These are phyloP conservation scores for Scheffersomyces stambukii DNA, from an alignment of 1,139 yeast species.

Conservation along the genomic window DNA sequence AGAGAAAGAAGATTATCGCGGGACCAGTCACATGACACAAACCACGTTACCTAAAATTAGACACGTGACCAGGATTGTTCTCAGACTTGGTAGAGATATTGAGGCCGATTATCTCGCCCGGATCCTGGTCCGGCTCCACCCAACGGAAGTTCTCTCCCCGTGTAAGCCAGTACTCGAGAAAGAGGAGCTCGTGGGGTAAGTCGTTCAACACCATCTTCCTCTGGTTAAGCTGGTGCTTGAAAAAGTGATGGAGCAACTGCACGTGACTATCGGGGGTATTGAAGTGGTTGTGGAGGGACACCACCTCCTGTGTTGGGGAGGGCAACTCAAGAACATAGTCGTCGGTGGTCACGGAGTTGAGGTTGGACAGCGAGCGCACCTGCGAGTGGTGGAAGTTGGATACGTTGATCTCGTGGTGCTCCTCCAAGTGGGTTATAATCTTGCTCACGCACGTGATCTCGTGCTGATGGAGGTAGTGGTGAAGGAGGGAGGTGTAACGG, in stretches of 20 bases:
- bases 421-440: slow-evolving; percentile 36
- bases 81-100: no score
- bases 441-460: slow-evolving; percentile 28
- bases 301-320: slow-evolving; percentile 7
- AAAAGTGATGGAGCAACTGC: slow-evolving; percentile 15
- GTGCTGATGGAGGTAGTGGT: slow-evolving; percentile 22
- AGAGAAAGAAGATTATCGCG: no score
- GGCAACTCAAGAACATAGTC: slow-evolving; percentile 30
- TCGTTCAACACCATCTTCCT: slow-evolving; percentile 31
- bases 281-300: no score
- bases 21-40: no score
- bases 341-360: slow-evolving; percentile 17
- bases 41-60: no score
- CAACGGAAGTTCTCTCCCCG: slow-evolving; percentile 37
- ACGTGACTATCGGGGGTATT: neutral
- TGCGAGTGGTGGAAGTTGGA: slow-evolving; percentile 35
- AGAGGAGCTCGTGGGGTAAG: slow-evolving; percentile 31
- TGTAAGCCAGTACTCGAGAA: slow-evolving; percentile 34
- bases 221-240: slow-evolving; percentile 22
- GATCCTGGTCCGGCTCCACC: slow-evolving; percentile 50
- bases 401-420: slow-evolving; percentile 35
- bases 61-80: no score
- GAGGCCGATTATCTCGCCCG: slow-evolving; percentile 28
- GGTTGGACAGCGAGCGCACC: slow-evolving; percentile 19
- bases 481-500: slow-evolving; percentile 19